Conservation (phyloP, 108 stramenopile genomes). For the Schizochytrium sp. region DNA sequence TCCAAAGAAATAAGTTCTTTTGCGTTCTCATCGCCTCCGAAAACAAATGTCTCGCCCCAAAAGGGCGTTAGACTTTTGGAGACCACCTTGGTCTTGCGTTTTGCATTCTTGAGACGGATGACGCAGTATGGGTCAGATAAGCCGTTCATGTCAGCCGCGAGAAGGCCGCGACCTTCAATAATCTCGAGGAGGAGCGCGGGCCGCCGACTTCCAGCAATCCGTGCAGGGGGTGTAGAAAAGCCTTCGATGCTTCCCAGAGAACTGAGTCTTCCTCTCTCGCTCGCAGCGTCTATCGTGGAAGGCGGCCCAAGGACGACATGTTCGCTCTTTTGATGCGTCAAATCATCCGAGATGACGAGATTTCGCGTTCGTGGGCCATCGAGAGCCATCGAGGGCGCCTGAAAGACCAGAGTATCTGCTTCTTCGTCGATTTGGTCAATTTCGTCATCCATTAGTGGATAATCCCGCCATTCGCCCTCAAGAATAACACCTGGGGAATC, state of each 20-base stretch:
- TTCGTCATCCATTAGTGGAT: not conserved
- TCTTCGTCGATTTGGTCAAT: not conserved
- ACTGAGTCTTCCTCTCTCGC: no score
- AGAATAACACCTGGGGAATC: not conserved
- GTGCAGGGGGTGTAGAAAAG: not conserved
- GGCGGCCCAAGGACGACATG: no score
- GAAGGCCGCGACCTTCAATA: not conserved
- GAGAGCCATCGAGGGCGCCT: not conserved
- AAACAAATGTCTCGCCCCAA: not conserved
- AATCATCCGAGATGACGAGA: no score
- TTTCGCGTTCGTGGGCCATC: no score
- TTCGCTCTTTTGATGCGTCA: no score
- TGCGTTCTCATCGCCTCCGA: not conserved
- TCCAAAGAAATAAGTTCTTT: not conserved
- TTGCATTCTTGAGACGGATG: not conserved
- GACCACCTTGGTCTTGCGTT: not conserved
- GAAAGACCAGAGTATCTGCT: not conserved
- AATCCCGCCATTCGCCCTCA: not conserved
- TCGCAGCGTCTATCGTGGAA: no score
- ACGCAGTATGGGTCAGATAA: constrained; percentile 9
- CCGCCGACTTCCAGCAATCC: not conserved
- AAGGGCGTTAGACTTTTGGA: not conserved
- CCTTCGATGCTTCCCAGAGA: not conserved
- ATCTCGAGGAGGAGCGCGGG: not conserved
- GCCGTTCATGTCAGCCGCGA: not conserved